Percentiles rank a stretch among this genome's conserved stretches.
Evolutionary conservation across 1,139 yeast genomes (phyloP).

Genomic region (Debaryomycetaceae sp.): DNA sequence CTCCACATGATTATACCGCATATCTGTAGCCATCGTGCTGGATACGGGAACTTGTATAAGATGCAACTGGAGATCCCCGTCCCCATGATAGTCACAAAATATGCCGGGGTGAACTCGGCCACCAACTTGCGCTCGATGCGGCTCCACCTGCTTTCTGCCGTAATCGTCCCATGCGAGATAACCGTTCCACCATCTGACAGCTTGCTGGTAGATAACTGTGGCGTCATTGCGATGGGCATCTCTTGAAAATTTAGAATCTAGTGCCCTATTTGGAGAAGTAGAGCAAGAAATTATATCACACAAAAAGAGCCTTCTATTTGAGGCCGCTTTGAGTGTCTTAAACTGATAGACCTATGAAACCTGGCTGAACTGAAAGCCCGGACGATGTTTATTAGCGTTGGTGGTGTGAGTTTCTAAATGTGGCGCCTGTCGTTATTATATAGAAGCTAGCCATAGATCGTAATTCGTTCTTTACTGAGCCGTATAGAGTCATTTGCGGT

Average conservation of each 20-base stretch:
- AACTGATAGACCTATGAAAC: too few relatives aligned
- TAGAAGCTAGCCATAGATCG: too few relatives aligned
- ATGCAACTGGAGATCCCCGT: slow-evolving; percentile 67
- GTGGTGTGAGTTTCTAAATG: too few relatives aligned
- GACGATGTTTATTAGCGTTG: too few relatives aligned
- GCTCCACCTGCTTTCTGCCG: slow-evolving; percentile 1
- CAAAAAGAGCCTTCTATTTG: too few relatives aligned
- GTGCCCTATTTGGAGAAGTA: too few relatives aligned
- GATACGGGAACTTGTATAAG: slow-evolving; percentile 63
- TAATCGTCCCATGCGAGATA: neutral
- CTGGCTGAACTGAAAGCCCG: too few relatives aligned
- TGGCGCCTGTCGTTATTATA: too few relatives aligned
- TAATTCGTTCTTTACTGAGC: too few relatives aligned
- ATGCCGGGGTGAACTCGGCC: slow-evolving; percentile 47
- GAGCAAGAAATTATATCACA: too few relatives aligned
- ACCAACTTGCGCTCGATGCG: slow-evolving; percentile 4
- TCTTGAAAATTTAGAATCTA: neutral
- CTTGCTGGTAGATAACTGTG: neutral
- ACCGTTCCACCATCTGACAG: neutral
- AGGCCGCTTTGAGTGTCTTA: too few relatives aligned
- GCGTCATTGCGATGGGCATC: neutral
- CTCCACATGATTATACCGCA: slow-evolving; percentile 58
- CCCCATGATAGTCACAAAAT: slow-evolving; percentile 82
- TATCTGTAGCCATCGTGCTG: slow-evolving; percentile 55
- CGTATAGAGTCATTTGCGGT: too few relatives aligned